Conservation (phyloP, 352 stramenopile species). For the Aphanomyces invadans region DNA sequence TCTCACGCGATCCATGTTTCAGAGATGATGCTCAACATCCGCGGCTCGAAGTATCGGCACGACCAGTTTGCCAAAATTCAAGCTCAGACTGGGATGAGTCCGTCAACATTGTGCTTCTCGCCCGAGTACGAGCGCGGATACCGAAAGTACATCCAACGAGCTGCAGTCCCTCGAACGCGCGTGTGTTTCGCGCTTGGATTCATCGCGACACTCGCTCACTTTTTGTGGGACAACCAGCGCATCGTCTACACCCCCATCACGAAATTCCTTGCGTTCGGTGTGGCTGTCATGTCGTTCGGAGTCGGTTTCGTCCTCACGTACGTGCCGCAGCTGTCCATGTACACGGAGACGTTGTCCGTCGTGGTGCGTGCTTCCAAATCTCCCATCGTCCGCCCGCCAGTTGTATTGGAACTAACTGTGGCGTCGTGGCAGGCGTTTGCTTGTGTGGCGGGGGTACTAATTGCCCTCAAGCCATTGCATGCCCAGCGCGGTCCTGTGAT, state of each 20-base stretch:
- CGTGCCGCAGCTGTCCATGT: slow-evolving; percentile 25
- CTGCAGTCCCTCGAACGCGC: slow-evolving; percentile 4
- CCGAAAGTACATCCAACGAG: slow-evolving; percentile 11
- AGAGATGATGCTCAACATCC: slow-evolving; percentile 20
- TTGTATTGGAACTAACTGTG: too few relatives aligned
- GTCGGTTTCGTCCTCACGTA: slow-evolving; percentile 27
- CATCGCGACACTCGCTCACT: background rate
- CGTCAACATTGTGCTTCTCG: slow-evolving; percentile 16
- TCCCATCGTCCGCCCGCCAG: too few relatives aligned
- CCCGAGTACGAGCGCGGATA: slow-evolving; percentile 21
- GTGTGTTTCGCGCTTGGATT: slow-evolving; percentile 21
- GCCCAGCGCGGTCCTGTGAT: slow-evolving; percentile 13
- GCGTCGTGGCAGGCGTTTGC: slow-evolving; percentile 21
- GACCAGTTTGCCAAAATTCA: slow-evolving; percentile 25
- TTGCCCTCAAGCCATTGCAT: slow-evolving; percentile 20
- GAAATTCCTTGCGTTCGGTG: slow-evolving; percentile 16
- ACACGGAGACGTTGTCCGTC: slow-evolving; percentile 14
- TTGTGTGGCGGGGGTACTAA: background rate
- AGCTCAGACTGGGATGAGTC: slow-evolving; percentile 18
- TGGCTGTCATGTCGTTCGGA: slow-evolving; percentile 26
- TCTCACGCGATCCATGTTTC: background rate
- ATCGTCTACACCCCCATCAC: background rate
- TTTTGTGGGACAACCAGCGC: slow-evolving; percentile 17
- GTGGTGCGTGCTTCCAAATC: slow-evolving; percentile 30
- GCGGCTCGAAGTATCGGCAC: slow-evolving; percentile 5